Evolutionary conservation across 345 rosid species (phyloP), one percentile per base, ranked within the genome.

Genomic region (Leavenworthia alabamica): DNA sequence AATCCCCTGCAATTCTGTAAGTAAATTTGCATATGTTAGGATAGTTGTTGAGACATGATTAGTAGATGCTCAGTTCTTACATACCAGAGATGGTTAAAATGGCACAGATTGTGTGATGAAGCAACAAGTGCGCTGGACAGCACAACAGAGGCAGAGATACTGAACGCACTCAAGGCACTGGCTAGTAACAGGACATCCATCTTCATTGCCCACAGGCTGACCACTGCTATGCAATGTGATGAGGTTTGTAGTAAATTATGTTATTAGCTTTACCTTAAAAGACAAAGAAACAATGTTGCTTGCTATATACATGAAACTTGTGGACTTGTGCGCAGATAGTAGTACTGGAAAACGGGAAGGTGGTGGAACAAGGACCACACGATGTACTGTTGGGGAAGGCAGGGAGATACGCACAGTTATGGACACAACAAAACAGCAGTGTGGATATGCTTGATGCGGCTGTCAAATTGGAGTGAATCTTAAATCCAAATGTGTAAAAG

Each of bases 161-260:
- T 90, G 47, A 84, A 52, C 72, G 97, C 99, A 36, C 70, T 94
- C 64, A 94, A 79, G 77, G 82, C 92, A 22, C 75, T 90, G n/a
- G 88, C 97, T 37, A 84, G 48, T 64, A 83, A 90, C 55, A 82
- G 97, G 37, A 94, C 99, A 56, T 86, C 97, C 43, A 71, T 94
- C 62, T 94, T 94, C 75, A 75, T 94, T 48, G 99, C 99, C 48
- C 99, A 87, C 78, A 84, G 99, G 72, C 95, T 94, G 50, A 90
- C 99, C 36, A 94, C 99, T 53, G 99, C 99, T 12, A 94, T 94
- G 97, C 97, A 90, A 56, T 94, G 95, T 56, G 97, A 94, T 74
- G 90, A 90, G 98, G 96, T 89, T 71, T 22, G 72, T 58, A 20
- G 32, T 46, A 17, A 6, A 13, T 32, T 14, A 0, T 51, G 45